These are phyloP conservation scores for Chaetomiaceae sp. DNA, from an alignment of 2,329 filamentous ascomycete species.

Conservation along the genomic window DNA sequence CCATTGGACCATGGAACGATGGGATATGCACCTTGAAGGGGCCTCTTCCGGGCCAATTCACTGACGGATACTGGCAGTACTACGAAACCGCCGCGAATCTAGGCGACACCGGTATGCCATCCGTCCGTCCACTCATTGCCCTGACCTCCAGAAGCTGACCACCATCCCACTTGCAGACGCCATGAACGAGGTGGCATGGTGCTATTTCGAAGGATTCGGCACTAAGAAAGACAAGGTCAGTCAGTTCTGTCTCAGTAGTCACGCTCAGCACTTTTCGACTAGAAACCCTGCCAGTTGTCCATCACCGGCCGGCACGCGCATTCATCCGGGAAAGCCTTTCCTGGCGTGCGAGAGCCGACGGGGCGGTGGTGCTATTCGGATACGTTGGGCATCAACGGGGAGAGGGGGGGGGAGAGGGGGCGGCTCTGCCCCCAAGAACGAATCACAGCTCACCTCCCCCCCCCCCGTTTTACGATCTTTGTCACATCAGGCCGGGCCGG, in stretches of 20 bases:
- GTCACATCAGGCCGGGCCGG: constrained; percentile 39
- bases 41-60: neutral
- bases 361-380: constrained; percentile 11
- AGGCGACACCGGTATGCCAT: constrained; percentile 69
- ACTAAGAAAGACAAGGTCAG: constrained; percentile 98
- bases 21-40: constrained; percentile 29
- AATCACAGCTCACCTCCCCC: constrained; percentile 28
- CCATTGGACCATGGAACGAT: neutral
- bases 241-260: constrained; percentile 6
- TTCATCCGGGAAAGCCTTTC: neutral
- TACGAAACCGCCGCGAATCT: constrained; percentile 97
- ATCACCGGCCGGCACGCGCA: constrained; percentile 6
- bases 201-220: constrained; percentile 93
- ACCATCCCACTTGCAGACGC: constrained; percentile 60
- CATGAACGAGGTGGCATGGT: constrained; percentile 96
- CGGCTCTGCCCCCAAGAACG: constrained; percentile 16
- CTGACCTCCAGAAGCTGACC: constrained; percentile 28
- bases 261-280: neutral
- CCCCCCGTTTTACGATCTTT: constrained; percentile 12
- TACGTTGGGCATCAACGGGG: constrained; percentile 22
- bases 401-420: too few species aligned
- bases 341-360: neutral
- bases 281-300: constrained; percentile 8
- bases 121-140: neutral
- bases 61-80: constrained; percentile 54